Conservation (phyloP, 1,284 basidiomycete genomes). For the Trametes sp. region DNA sequence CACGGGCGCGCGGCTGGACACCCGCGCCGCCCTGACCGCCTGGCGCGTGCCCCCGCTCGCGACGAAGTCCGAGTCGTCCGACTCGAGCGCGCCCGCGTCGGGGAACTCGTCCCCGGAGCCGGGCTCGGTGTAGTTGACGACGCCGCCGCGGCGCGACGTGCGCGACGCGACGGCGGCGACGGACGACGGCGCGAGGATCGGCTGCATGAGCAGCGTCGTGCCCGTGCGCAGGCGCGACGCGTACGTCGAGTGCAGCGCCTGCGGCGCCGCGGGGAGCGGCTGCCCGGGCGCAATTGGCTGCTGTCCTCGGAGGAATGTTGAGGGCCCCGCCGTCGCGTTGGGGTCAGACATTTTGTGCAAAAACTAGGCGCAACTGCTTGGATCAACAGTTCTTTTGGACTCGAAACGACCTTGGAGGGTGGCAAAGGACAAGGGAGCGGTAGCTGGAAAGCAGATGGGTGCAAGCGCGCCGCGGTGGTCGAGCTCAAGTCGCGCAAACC, state of each 20-base stretch:
- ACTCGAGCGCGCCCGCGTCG: constrained; percentile 79
- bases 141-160: constrained; percentile 64
- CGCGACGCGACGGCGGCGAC: constrained; percentile 47
- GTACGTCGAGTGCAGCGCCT: constrained; percentile 87
- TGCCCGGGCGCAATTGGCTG: constrained; percentile 41
- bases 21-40: constrained; percentile 48
- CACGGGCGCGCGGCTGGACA: constrained; percentile 46
- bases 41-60: constrained; percentile 59
- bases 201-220: constrained; percentile 89
- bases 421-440: not conserved
- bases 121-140: constrained; percentile 89
- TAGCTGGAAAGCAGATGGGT: not conserved
- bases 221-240: constrained; percentile 94
- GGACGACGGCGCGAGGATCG: constrained; percentile 63
- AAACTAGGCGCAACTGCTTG: not conserved
- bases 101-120: constrained; percentile 83
- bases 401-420: not conserved
- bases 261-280: constrained; percentile 65
- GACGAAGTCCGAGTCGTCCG: constrained; percentile 74
- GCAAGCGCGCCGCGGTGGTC: constrained; percentile 20
- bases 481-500: constrained; percentile 23
- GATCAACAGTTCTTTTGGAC: not conserved
- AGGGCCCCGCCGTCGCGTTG: constrained; percentile 30
- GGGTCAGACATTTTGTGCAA: constrained; percentile 20
- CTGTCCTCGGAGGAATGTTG: constrained; percentile 30